A percentile compares a stretch with the other conserved stretches of the same genome.
These are phyloP conservation scores for Mortierella sp. DNA, from an alignment of 371 early-diverging fungal species.

Conservation along the genomic window DNA sequence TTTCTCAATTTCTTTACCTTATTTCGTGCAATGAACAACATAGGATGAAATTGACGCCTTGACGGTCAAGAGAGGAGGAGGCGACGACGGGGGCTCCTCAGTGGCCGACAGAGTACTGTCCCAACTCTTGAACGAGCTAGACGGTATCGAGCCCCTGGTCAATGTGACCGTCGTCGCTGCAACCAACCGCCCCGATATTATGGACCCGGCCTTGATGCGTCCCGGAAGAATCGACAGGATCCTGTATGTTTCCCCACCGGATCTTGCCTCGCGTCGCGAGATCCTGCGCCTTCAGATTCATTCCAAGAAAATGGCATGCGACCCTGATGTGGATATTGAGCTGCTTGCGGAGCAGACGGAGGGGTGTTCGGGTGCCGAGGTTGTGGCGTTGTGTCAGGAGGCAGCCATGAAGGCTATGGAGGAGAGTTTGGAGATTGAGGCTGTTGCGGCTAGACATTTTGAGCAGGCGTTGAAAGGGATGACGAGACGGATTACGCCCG, in stretches of 20 bases:
- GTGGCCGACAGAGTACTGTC: constrained; percentile 95
- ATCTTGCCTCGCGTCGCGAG: constrained; percentile 79
- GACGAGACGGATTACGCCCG: constrained; percentile 87
- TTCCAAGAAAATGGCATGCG: constrained; percentile 68
- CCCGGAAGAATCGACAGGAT: constrained; percentile 98
- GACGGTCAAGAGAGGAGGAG: constrained; percentile 83
- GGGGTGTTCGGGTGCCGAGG: constrained; percentile 97
- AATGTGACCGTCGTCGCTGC: constrained; percentile 98
- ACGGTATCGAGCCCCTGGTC: constrained; percentile 95
- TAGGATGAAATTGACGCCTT: constrained; percentile 99
- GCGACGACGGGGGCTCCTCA: constrained; percentile 80
- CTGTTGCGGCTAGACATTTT: constrained; percentile 83
- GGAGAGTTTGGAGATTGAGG: constrained; percentile 72
- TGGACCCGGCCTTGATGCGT: constrained; percentile 94
- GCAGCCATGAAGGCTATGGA: constrained; percentile 95
- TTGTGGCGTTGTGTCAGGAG: constrained; percentile 94
- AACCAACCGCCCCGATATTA: constrained; percentile 99
- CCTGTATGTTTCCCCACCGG: constrained; percentile 94
- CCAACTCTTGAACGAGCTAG: constrained; percentile 94
- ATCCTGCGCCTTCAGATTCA: constrained; percentile 85
- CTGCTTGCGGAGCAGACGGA: constrained; percentile 67
- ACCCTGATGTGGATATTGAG: constrained; percentile 38
- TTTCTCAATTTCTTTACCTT: too few species aligned
- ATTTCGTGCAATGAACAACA: not conserved
- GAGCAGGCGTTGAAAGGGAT: constrained; percentile 68